These are phyloP conservation scores for Leptodermis oblonga DNA, from an alignment of 257 asterid genomes.

Conservation along the genomic window DNA sequence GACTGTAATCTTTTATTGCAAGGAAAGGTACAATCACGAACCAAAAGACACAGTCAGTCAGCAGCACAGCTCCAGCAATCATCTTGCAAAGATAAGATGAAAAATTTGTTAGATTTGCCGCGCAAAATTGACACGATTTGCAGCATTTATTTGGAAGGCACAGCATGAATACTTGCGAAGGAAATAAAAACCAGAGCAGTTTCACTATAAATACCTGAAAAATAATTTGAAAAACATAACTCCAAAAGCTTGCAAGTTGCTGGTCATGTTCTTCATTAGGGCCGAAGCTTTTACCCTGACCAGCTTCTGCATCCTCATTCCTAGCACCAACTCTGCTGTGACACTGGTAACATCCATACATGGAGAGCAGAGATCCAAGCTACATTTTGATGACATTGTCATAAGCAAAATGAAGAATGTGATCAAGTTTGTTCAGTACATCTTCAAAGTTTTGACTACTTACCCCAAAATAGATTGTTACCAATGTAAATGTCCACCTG, in stretches of 20 bases:
- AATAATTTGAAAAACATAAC: conserved; percentile 69
- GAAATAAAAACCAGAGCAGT: not conserved
- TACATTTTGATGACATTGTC: conserved; percentile 19
- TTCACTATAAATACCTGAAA: conserved; percentile 62
- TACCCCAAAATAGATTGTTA: conserved; percentile 86
- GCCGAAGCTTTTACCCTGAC: conserved; percentile 29
- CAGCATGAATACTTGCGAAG: too few species aligned
- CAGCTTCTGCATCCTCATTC: conserved; percentile 46
- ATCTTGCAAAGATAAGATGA: conserved; percentile 32
- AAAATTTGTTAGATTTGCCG: not conserved
- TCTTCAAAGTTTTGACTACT: conserved; percentile 16
- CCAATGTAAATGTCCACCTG: conserved; percentile 89
- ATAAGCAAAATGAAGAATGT: not conserved
- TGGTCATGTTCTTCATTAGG: conserved; percentile 33
- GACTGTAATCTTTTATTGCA: conserved; percentile 64
- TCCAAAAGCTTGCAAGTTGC: conserved; percentile 60
- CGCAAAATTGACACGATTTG: not conserved
- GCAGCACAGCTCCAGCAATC: conserved; percentile 94
- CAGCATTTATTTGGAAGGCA: too few species aligned
- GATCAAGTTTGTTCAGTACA: not conserved
- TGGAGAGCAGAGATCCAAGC: conserved; percentile 86
- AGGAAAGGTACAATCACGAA: conserved; percentile 87
- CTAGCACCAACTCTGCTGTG: conserved; percentile 29
- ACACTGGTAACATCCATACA: conserved; percentile 56
- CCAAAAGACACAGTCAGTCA: conserved; percentile 90